Base-by-base conservation (phyloP, 2,329 filamentous ascomycete species). In the Paecilomyces niveus region DNA sequence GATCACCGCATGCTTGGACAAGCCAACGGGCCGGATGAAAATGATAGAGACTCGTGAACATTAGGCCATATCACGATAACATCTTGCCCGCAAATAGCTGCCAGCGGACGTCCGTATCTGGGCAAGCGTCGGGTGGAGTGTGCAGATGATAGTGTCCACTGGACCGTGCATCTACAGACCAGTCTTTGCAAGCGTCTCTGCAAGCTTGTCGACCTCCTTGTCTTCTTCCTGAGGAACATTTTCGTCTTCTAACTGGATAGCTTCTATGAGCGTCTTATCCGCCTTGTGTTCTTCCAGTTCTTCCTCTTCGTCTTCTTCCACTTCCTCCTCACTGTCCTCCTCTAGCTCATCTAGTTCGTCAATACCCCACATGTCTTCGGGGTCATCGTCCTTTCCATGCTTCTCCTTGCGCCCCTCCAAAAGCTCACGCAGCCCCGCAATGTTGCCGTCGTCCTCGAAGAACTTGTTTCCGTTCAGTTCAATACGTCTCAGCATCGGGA, bases 391-490 rank as follows among this genome's bases (percentile, higher is more conserved):
- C 18, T 79, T 80, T 22, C 76, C 75, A 24, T 81, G 77, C 64
- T 88, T 85, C 71, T 93, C 89, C 77, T 92, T 92, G 63, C 92
- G 86, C 68, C 85, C 83, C 59, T 90, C 87, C 26, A 97, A 80
- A 29, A 94, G 78, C 55, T 86, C 83, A 64, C 86, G 84, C 53
- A 97, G 79, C 22, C 80, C 80, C 61, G 85, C 76, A 50, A 97
- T 82, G 29, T 84, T 84, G 53, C 84, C 80, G 66, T 97, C 91
- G 2, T 96, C 91, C 73, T 97, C 92, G 8, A 83, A 80, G 67
- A 99, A 96, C 71, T 91, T 94, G 80, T 99, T 99, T 55, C 94
- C 94, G 72, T 99, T 97, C 64, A 99, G 79, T 77, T 97, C 94
- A 54, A 99, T 85, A 67, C 92, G 87, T 77, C 88, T 89, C 64